phyloP scores from a whole-genome alignment of 78 protist species.

The Dictyostelium brefeldianum region DNA sequence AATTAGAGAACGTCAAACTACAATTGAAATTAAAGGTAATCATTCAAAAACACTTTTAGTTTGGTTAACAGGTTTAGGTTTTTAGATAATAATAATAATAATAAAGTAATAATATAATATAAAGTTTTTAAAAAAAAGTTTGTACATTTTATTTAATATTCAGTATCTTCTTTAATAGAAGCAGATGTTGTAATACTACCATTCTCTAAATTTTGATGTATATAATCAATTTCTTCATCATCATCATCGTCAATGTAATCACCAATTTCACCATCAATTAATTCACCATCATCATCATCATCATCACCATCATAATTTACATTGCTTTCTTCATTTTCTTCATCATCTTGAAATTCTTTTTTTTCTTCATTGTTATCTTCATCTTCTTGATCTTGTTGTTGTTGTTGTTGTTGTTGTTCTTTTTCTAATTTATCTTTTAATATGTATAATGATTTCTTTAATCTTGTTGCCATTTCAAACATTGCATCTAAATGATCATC shows the following conservation, averaged over 20 bases:
- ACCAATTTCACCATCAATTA: neutral
- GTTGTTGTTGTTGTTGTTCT: neutral
- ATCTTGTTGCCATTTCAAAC: conserved; percentile 15
- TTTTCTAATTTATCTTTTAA: conserved; percentile 49
- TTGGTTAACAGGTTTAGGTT: conserved; percentile 55
- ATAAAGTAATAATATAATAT: neutral
- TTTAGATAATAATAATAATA: conserved; percentile 12
- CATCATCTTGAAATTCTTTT: neutral
- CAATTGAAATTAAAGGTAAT: conserved; percentile 31
- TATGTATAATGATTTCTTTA: conserved; percentile 29
- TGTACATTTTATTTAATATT: neutral
- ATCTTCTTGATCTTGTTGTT: neutral
- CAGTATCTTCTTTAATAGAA: neutral
- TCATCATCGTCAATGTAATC: neutral
- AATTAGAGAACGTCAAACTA: neutral
- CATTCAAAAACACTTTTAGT: neutral
- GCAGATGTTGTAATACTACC: neutral
- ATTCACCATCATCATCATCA: neutral
- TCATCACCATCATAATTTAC: neutral
- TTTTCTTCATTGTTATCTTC: neutral
- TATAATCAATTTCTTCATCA: neutral
- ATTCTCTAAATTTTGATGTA: neutral
- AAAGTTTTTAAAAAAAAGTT: neutral
- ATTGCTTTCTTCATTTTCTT: neutral
- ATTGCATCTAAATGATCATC: conserved; percentile 56